A percentile compares a stretch with the other conserved stretches of the same genome.
Evolutionary conservation across 2,329 filamentous ascomycete species (phyloP).

Genomic region (Fusarium humuli): DNA sequence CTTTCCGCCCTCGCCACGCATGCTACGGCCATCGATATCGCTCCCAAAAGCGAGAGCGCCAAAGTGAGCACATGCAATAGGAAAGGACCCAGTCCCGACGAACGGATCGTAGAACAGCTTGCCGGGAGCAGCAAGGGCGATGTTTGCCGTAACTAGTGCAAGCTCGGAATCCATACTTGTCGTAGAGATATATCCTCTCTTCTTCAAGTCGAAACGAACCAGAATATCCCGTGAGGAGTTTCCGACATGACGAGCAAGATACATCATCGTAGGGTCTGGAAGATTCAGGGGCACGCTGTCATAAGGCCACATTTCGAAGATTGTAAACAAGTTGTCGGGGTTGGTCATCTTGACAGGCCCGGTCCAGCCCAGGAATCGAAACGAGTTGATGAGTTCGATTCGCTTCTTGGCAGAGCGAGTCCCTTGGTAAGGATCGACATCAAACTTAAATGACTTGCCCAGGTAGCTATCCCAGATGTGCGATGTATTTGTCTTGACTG

Average conservation of each 20-base stretch:
- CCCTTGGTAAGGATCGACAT: slow-evolving; percentile 83
- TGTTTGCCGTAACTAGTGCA: slow-evolving; percentile 89
- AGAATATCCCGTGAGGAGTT: slow-evolving; percentile 75
- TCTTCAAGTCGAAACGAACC: slow-evolving; percentile 88
- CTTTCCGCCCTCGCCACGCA: slow-evolving; percentile 75
- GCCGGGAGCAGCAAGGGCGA: slow-evolving; percentile 83
- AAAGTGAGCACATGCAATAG: slow-evolving; percentile 89
- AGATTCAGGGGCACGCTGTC: slow-evolving; percentile 61
- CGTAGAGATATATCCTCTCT: slow-evolving; percentile 91
- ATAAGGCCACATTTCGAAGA: slow-evolving; percentile 84
- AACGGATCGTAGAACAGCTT: slow-evolving; percentile 96
- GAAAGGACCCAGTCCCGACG: slow-evolving; percentile 93
- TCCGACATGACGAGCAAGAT: slow-evolving; percentile 79
- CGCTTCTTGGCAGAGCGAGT: slow-evolving; percentile 73
- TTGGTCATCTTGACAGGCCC: slow-evolving; percentile 82
- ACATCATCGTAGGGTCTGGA: slow-evolving; percentile 68
- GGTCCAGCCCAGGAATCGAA: slow-evolving; percentile 80
- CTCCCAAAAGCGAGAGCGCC: slow-evolving; percentile 86
- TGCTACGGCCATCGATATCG: slow-evolving; percentile 92
- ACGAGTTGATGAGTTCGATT: slow-evolving; percentile 82
- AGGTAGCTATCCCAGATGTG: slow-evolving; percentile 76
- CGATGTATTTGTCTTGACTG: slow-evolving; percentile 68
- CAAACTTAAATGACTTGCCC: slow-evolving; percentile 81
- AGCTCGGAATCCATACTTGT: slow-evolving; percentile 98
- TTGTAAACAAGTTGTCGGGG: slow-evolving; percentile 78